These are phyloP conservation scores for Thinopyrum elongatum DNA, from an alignment of 176 grass and related monocot species.

Conservation along the genomic window DNA sequence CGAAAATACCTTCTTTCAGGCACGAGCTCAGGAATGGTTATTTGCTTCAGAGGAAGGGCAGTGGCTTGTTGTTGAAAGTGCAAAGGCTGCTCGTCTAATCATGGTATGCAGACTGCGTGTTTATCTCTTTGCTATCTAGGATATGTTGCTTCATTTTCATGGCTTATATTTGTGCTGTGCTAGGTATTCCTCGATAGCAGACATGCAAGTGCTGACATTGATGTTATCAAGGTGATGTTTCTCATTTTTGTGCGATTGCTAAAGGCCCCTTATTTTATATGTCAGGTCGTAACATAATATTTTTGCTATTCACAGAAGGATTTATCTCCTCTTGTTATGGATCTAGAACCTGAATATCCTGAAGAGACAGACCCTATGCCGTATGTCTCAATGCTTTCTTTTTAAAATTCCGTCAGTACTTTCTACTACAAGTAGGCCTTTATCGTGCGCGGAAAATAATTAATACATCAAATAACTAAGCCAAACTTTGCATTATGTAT, in stretches of 20 bases:
- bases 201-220: conserved; percentile 66
- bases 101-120: conserved; percentile 52
- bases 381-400: conserved; percentile 46
- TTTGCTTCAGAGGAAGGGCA: conserved; percentile 97
- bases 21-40: conserved; percentile 85
- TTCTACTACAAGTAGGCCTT: not conserved
- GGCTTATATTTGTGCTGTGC: conserved; percentile 25
- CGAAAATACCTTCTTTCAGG: conserved; percentile 47
- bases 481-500: conserved; percentile 2
- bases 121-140: conserved; percentile 20
- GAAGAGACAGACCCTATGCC: conserved; percentile 75
- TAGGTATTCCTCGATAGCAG: conserved; percentile 97
- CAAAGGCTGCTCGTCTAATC: conserved; percentile 84
- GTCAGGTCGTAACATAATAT: conserved; percentile 15
- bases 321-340: conserved; percentile 89
- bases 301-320: conserved; percentile 65
- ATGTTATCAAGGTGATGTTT: conserved; percentile 75
- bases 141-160: conserved; percentile 4
- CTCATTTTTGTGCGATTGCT: not conserved
- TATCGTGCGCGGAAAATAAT: not conserved
- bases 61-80: conserved; percentile 86
- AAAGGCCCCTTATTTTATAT: not conserved
- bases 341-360: conserved; percentile 76
- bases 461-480: not conserved
- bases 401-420: not conserved